These are phyloP conservation scores for Naganishia liquefaciens DNA, from an alignment of 1,284 basidiomycete genomes.

Conservation along the genomic window DNA sequence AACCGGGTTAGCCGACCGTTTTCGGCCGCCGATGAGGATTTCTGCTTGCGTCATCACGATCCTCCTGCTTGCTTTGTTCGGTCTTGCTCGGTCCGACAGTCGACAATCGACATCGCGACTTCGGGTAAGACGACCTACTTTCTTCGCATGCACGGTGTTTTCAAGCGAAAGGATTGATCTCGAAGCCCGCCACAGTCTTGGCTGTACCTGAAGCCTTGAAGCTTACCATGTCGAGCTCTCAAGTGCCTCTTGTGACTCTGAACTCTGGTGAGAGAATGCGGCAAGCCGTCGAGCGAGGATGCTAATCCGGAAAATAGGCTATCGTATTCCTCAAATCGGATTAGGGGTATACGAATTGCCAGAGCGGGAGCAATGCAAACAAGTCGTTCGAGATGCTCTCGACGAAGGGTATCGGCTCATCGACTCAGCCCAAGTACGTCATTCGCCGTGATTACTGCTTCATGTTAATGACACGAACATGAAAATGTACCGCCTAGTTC, in stretches of 20 bases:
- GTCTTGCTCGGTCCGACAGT: background rate
- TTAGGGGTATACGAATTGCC: conserved; percentile 33
- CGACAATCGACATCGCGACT: background rate
- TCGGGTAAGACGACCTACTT: too few relatives aligned
- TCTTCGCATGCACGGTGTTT: too few relatives aligned
- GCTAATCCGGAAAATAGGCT: background rate
- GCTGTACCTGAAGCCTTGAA: too few relatives aligned
- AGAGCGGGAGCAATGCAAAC: conserved; percentile 57
- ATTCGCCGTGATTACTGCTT: background rate
- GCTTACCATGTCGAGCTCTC: background rate
- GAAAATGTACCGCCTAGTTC: conserved; percentile 7
- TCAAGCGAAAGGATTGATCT: too few relatives aligned
- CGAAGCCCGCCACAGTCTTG: too few relatives aligned
- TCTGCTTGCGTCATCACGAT: background rate
- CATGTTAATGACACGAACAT: background rate
- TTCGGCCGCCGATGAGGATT: background rate
- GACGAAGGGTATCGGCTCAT: conserved; percentile 56
- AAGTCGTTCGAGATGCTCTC: conserved; percentile 78
- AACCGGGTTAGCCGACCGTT: background rate
- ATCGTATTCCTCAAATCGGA: conserved; percentile 29
- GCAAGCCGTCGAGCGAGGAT: background rate
- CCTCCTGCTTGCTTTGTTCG: background rate
- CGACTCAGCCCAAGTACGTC: conserved; percentile 36
- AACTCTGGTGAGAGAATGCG: conserved; percentile 1
- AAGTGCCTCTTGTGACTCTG: conserved; percentile 3